These are phyloP conservation scores for Echria macrotheca DNA, from an alignment of 495 filamentous ascomycete species.

Conservation along the genomic window DNA sequence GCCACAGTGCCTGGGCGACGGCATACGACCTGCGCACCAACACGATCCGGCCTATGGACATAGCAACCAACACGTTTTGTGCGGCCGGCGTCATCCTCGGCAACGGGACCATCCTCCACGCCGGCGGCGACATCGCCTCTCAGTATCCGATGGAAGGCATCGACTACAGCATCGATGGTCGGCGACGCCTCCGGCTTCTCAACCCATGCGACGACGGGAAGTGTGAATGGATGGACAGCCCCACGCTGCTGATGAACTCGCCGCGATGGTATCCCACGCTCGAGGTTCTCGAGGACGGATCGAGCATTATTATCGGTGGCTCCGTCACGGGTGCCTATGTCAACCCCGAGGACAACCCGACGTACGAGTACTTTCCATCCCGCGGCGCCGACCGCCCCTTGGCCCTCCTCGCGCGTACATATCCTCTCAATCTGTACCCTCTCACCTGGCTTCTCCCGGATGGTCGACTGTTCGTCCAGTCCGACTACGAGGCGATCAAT, in stretches of 20 bases:
- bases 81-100: conserved; percentile 6
- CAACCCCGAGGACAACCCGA: conserved; percentile 9
- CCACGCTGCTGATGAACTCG: conserved; percentile 4
- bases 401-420: conserved; percentile 3
- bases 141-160: conserved; percentile 2
- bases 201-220: conserved; percentile 5
- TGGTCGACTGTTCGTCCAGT: conserved; percentile 7
- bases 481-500: conserved; percentile 9
- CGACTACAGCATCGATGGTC: not conserved
- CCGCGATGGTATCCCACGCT: conserved; percentile 8
- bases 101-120: conserved; percentile 7
- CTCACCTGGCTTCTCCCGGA: conserved; percentile 1
- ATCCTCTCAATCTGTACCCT: conserved; percentile 5
- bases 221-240: conserved; percentile 1
- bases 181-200: conserved; percentile 5
- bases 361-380: conserved; percentile 8
- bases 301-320: conserved; percentile 5
- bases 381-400: conserved; percentile 9
- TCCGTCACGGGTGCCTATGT: conserved; percentile 5
- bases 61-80: conserved; percentile 7
- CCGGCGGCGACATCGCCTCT: conserved; percentile 4
- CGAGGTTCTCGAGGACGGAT: conserved; percentile 9
- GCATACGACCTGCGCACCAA: conserved; percentile 9
- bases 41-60: conserved; percentile 9
- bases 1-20: conserved; percentile 7